A percentile compares a stretch with the other conserved stretches of the same genome.
Conservation (phyloP, 345 rosid genomes). For the Angophora floribunda region DNA sequence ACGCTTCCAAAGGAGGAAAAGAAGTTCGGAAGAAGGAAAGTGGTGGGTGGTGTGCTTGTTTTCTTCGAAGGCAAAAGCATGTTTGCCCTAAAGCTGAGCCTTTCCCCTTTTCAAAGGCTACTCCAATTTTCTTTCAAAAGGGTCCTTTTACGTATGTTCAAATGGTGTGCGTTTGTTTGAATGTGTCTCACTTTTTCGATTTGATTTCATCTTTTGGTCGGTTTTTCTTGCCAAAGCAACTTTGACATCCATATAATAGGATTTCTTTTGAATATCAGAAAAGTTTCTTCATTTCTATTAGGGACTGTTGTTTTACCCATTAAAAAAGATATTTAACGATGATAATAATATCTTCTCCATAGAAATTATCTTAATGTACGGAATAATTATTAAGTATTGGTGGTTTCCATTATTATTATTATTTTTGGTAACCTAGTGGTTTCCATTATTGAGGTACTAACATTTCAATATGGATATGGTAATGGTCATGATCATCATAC, state of each 20-base stretch:
- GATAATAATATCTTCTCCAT: background rate
- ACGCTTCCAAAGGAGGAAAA: background rate
- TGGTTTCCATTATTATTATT: background rate
- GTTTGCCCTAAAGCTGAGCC: slow-evolving; percentile 19
- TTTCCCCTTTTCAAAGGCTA: background rate
- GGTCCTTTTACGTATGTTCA: background rate
- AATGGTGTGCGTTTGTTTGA: background rate
- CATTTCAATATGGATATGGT: fast-evolving
- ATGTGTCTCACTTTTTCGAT: background rate
- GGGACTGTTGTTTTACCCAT: background rate
- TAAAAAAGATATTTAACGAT: background rate
- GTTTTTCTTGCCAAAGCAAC: background rate
- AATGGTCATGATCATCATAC: background rate
- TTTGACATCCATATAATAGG: background rate
- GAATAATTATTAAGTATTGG: background rate
- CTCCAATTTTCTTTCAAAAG: background rate
- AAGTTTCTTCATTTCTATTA: background rate
- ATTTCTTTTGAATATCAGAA: background rate
- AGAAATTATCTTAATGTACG: background rate
- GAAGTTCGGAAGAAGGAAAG: background rate
- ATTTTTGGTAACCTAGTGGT: no score
- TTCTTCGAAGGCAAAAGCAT: slow-evolving; percentile 14
- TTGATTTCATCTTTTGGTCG: background rate
- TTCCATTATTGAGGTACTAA: background rate
- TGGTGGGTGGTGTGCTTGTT: background rate